Percentiles rank a stretch among this genome's conserved stretches.
Conservation (phyloP, 2,329 filamentous ascomycete genomes). For the Endocalyx cinctus region DNA sequence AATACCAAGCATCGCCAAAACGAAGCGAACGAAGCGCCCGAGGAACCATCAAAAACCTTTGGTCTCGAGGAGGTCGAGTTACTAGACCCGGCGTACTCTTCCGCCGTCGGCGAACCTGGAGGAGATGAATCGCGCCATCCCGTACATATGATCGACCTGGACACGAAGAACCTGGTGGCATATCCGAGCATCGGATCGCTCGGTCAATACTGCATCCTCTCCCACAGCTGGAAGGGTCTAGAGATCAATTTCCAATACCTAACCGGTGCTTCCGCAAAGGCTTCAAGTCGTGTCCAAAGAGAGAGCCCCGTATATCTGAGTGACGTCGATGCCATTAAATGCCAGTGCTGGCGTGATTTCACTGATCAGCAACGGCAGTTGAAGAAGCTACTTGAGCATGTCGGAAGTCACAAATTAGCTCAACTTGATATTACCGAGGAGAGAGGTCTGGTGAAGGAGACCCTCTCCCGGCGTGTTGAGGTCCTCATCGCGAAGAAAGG, state of each 20-base stretch:
- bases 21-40: too few relatives aligned
- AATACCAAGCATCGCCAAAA: too few relatives aligned
- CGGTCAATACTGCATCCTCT: slow-evolving; percentile 31
- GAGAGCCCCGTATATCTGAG: slow-evolving; percentile 2
- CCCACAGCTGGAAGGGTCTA: slow-evolving; percentile 30
- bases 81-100: slow-evolving; percentile 9
- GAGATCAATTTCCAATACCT: slow-evolving; percentile 27
- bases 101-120: slow-evolving; percentile 9
- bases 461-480: slow-evolving; percentile 7
- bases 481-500: slow-evolving; percentile 7
- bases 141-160: slow-evolving; percentile 29
- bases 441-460: too few relatives aligned
- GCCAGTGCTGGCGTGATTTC: slow-evolving; percentile 7
- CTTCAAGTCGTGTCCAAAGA: slow-evolving; percentile 4
- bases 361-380: too few relatives aligned
- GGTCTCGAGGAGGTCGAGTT: slow-evolving; percentile 18
- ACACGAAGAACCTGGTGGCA: slow-evolving; percentile 25
- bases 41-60: slow-evolving; percentile 1
- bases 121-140: slow-evolving; percentile 16
- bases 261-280: slow-evolving; percentile 15
- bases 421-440: too few relatives aligned
- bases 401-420: too few relatives aligned
- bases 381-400: too few relatives aligned
- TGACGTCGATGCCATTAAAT: slow-evolving; percentile 10
- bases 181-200: slow-evolving; percentile 17